phyloP scores from a whole-genome alignment of 805 yeast species.

The Kluyveromyces nonfermentans region DNA sequence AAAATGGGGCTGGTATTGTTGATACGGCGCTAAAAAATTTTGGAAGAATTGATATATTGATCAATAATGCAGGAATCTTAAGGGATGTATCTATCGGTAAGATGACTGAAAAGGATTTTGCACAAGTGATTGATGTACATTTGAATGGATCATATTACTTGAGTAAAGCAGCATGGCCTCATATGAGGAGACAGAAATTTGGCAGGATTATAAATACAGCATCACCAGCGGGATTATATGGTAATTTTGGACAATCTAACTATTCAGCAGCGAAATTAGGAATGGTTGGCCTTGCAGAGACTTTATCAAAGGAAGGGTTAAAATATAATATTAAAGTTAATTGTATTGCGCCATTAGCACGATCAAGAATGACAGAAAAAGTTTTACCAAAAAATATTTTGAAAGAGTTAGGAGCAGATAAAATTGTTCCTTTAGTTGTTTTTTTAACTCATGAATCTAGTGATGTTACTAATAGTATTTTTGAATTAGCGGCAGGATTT shows the following conservation, averaged over 20 bases:
- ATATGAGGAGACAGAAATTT: slow-evolving; percentile 70
- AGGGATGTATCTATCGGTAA: slow-evolving; percentile 82
- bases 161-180: slow-evolving; percentile 87
- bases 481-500: slow-evolving; percentile 91
- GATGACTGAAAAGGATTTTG: slow-evolving; percentile 74
- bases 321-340: slow-evolving; percentile 77
- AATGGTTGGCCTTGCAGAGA: slow-evolving; percentile 84
- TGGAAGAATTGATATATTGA: slow-evolving; percentile 80
- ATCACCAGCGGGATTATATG: slow-evolving; percentile 94
- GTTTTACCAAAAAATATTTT: slow-evolving; percentile 79
- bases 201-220: slow-evolving; percentile 92
- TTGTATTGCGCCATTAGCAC: slow-evolving; percentile 89
- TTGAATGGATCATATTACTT: slow-evolving; percentile 81
- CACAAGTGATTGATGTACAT: slow-evolving; percentile 76
- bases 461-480: slow-evolving; percentile 62
- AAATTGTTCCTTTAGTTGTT: slow-evolving; percentile 84
- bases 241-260: slow-evolving; percentile 94
- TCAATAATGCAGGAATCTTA: slow-evolving; percentile 93
- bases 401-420: slow-evolving; percentile 73
- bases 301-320: slow-evolving; percentile 89
- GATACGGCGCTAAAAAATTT: slow-evolving; percentile 77
- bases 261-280: slow-evolving; percentile 91
- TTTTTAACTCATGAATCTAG: slow-evolving; percentile 62
- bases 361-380: slow-evolving; percentile 92
- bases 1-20: slow-evolving; percentile 74